A percentile compares a stretch with the other conserved stretches of the same genome.
These are phyloP conservation scores for Vitis cinerea DNA, from an alignment of 164 flowering plant genomes.

Conservation along the genomic window DNA sequence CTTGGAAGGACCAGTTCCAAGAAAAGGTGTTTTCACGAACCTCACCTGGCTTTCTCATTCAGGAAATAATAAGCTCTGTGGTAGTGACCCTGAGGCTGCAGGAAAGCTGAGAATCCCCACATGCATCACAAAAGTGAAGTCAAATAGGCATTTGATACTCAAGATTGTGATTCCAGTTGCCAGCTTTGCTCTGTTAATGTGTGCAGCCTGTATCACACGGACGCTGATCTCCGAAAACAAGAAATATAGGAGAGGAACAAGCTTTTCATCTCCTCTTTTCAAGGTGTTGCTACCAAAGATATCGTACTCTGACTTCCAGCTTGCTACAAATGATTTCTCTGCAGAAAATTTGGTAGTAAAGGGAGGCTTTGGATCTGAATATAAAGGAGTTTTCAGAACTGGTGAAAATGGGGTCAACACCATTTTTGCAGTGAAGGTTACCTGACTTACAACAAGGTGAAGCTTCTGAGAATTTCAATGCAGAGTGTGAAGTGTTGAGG, in stretches of 20 bases:
- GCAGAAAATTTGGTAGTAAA: constrained; percentile 9
- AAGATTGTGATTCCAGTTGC: no score
- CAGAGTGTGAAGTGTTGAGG: constrained; percentile 16
- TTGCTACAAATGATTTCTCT: constrained; percentile 4
- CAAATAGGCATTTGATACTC: no score
- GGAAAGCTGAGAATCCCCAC: no score
- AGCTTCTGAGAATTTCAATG: constrained; percentile 5
- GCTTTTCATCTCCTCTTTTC: neutral
- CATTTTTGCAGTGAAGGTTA: constrained; percentile 8
- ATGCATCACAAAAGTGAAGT: no score
- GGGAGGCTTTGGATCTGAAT: constrained; percentile 10
- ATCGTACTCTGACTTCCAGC: constrained; percentile 1
- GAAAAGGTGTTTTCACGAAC: neutral
- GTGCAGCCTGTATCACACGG: no score
- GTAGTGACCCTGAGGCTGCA: no score
- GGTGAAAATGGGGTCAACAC: neutral
- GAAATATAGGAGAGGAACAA: neutral
- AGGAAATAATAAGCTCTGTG: constrained; percentile 6
- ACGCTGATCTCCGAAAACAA: constrained; percentile 1
- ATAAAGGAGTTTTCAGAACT: constrained; percentile 5
- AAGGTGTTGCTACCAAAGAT: neutral
- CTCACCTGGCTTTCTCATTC: neutral
- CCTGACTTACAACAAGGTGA: constrained; percentile 12
- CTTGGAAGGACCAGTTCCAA: constrained; percentile 11
- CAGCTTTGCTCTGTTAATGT: no score